A percentile compares a stretch with the other conserved stretches of the same genome.
Evolutionary conservation across 2,329 filamentous ascomycete genomes (phyloP).

Genomic region (Endocalyx cinctus): DNA sequence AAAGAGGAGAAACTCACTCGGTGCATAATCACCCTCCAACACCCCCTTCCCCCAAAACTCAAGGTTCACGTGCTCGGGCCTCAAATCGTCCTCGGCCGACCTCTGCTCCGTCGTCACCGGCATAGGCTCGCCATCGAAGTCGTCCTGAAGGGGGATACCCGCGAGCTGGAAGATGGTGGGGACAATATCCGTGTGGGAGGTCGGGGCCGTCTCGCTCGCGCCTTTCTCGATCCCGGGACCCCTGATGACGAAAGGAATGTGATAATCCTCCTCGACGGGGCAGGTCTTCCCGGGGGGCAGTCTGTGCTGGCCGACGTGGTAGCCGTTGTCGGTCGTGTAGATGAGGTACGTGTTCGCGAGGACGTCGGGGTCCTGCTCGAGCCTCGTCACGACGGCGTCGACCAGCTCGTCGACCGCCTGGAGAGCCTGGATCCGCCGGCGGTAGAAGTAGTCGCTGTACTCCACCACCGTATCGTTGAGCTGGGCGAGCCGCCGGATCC

Average conservation of each 20-base stretch:
- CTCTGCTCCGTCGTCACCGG: constrained; percentile 28
- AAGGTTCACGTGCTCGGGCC: constrained; percentile 44
- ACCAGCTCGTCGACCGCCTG: constrained; percentile 53
- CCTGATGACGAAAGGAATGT: constrained; percentile 54
- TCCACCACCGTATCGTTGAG: constrained; percentile 38
- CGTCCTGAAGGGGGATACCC: constrained; percentile 33
- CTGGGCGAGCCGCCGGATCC: constrained; percentile 38
- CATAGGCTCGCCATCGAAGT: constrained; percentile 50
- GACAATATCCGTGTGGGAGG: constrained; percentile 51
- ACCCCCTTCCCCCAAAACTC: constrained; percentile 44
- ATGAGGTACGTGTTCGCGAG: constrained; percentile 58
- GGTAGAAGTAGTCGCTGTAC: constrained; percentile 48
- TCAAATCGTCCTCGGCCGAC: constrained; percentile 14
- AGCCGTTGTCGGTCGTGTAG: constrained; percentile 56
- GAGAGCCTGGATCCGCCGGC: constrained; percentile 45
- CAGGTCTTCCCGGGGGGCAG: constrained; percentile 54
- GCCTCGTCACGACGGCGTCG: constrained; percentile 34
- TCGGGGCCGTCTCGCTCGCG: constrained; percentile 39
- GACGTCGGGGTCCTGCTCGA: constrained; percentile 45
- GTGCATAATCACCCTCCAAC: constrained; percentile 9
- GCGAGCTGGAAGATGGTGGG: constrained; percentile 47
- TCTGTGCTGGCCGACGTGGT: constrained; percentile 55
- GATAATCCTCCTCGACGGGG: constrained; percentile 54
- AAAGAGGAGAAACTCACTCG: no score
- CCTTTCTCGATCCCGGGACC: constrained; percentile 50